Evolutionary conservation across 257 asterid genomes (phyloP), one percentile per base, ranked within the genome.

Genomic region (Nicotiana paniculata): DNA sequence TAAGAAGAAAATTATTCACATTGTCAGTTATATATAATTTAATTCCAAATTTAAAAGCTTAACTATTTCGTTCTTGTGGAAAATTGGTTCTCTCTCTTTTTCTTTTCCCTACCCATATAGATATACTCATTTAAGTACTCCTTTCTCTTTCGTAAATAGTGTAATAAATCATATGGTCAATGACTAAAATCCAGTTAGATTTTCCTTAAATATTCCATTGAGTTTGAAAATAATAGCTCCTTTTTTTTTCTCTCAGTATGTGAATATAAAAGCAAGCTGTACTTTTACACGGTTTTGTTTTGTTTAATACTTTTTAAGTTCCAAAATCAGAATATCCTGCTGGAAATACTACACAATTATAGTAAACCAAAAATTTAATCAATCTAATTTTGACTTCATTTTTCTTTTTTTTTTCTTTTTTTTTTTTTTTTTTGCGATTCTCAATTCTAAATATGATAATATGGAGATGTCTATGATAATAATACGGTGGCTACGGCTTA

Each of bases 231-330:
- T 62, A 70, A 30, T 35, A n/a, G 77, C 32, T 70, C 81, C 87
- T 82, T 84, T 87, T 24, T 24, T 21, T 79, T n/a, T 76, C 35
- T 18, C 59, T 13, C 12, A 43, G 43, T 58, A 58, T 37, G 54
- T 83, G 51, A 77, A 51, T 77, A n/a, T 68, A 81, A 76, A 77
- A 86, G 84, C 79, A 82, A 78, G 84, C 77, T 78, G 85, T 86
- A 51, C 61, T 30, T 12, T 81, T 68, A 90, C 92, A 87, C 92
- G 91, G 84, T 88, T 88, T 86, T 86, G 85, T 84, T 86, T 21
- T 81, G 88, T 90, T 88, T 48, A 48, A 30, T 5, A 24, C 15
- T 48, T 24, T 48, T 3, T 24, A 24, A 6, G 16, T 74, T 74
- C 6, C 13, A 24, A 72, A 13, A 46, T 72, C 55, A 5, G 6